A percentile compares a stretch with the other conserved stretches of the same genome.
Conservation (phyloP, 176 grass and related monocot species). For the Lolium multiflorum region DNA sequence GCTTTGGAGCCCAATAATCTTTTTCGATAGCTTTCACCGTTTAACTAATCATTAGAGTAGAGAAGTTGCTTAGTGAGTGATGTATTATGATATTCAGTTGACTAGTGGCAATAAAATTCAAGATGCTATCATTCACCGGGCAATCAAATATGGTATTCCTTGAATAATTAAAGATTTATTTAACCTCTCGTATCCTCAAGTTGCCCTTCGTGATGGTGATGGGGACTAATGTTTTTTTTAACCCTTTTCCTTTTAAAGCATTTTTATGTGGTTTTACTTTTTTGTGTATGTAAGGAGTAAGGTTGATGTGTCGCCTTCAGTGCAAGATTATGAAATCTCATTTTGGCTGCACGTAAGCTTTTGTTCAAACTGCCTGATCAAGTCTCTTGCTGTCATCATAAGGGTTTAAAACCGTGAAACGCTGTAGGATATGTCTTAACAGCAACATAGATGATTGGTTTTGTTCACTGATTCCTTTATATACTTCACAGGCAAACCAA, state of each 20-base stretch:
- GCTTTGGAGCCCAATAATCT: slow-evolving; percentile 12
- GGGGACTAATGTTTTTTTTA: neutral
- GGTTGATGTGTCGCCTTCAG: slow-evolving; percentile 4
- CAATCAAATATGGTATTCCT: neutral
- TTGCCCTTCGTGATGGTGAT: neutral
- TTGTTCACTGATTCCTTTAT: neutral
- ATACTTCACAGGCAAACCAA: slow-evolving; percentile 15
- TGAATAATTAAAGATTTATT: neutral
- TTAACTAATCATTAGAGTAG: neutral
- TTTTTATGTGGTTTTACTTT: neutral
- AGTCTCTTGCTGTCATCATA: neutral
- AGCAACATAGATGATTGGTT: neutral
- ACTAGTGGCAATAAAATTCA: slow-evolving; percentile 12
- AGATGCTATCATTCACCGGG: neutral
- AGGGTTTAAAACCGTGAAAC: neutral
- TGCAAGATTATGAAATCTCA: neutral
- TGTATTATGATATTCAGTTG: slow-evolving; percentile 7
- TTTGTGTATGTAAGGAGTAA: neutral
- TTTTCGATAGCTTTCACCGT: neutral
- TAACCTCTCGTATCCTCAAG: neutral
- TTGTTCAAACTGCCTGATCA: slow-evolving; percentile 26
- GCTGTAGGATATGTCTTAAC: neutral
- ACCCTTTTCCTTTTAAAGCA: neutral
- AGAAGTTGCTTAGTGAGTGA: neutral
- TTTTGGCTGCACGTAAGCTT: slow-evolving; percentile 9